Evolutionary conservation across 2,329 filamentous ascomycete species (phyloP), one percentile per base, ranked within the genome.

Genomic region (Fusarium algeriense): DNA sequence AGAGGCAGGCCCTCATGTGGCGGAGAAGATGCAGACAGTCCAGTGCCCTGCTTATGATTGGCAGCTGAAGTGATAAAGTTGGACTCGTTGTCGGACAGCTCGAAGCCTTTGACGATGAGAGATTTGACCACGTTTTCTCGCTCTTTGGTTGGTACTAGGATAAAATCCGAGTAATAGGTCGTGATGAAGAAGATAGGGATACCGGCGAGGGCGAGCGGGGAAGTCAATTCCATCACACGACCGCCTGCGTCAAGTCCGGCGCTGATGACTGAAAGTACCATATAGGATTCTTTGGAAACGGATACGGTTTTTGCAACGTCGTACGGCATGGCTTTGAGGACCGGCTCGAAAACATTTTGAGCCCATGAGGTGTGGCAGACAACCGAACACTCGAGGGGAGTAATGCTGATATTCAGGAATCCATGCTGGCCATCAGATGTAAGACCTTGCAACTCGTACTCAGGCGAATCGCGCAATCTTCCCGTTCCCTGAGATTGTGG

Each of bases 121-220:
- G 94, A 92, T 63, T 90, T 86, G 37, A 94, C 89, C 50, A 98
- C 95, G 41, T 90, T 91, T 30, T 88, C 83, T 54, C 92, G 90
- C 76, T 92, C 90, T 78, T 91, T 92, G 57, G 87, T 87, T 1
- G 96, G 95, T 2, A 98, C 94, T 38, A 98, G 87, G 75, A 99
- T 97, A 81, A 97, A 98, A 83, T 99, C 95, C 37, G 93, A 96
- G 82, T 97, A 98, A 82, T 98, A 99, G 35, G 94, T 98, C 6
- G 95, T 98, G 80, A 98, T 97, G 87, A 98, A 98, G 85, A 98
- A 98, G 78, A 99, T 97, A 57, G 95, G 93, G 56, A 98, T 96
- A 75, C 94, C 93, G 53, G 95, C 95, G 79, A 98, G 87, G 32
- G 96, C 95, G 35, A 98, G 86, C 8, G 95, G 96, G 57, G 91